Conservation (phyloP, 306 rosid species). For the Datisca glomerata region DNA sequence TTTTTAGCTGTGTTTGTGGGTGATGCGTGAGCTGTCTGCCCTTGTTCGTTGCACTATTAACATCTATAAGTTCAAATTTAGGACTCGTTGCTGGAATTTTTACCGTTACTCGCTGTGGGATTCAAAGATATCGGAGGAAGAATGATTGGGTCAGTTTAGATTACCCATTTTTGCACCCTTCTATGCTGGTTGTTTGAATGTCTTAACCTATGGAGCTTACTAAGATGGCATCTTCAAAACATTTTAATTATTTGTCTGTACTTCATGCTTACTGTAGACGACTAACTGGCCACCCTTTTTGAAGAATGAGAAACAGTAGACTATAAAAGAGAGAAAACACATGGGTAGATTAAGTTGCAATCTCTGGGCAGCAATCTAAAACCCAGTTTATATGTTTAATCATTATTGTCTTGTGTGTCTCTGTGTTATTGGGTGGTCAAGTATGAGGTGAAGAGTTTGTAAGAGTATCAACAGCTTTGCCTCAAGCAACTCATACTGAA, state of each 20-base stretch:
- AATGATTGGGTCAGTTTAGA: slow-evolving; percentile 68
- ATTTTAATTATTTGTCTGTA: neutral
- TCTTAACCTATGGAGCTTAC: neutral
- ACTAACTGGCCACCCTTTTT: neutral
- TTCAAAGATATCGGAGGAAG: slow-evolving; percentile 42
- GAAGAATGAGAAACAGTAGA: neutral
- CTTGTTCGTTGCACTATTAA: too few species aligned
- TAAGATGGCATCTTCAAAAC: neutral
- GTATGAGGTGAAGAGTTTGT: too few species aligned
- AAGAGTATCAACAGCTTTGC: too few species aligned
- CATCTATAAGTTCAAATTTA: too few species aligned
- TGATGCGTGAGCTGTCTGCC: slow-evolving; percentile 15
- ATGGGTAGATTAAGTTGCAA: too few species aligned
- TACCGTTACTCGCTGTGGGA: slow-evolving; percentile 47
- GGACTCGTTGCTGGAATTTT: slow-evolving; percentile 65
- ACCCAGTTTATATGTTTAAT: too few species aligned
- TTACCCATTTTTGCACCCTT: neutral
- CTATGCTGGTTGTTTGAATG: neutral
- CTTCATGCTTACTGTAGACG: neutral
- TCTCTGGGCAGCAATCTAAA: too few species aligned
- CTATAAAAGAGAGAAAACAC: too few species aligned
- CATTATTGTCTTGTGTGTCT: too few species aligned
- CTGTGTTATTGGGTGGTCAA: too few species aligned
- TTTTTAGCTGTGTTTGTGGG: slow-evolving; percentile 12
- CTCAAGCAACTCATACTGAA: too few species aligned